Base-by-base conservation (phyloP, 768 basidiomycete genomes). In the Pilatotrama ljubarskyi region DNA sequence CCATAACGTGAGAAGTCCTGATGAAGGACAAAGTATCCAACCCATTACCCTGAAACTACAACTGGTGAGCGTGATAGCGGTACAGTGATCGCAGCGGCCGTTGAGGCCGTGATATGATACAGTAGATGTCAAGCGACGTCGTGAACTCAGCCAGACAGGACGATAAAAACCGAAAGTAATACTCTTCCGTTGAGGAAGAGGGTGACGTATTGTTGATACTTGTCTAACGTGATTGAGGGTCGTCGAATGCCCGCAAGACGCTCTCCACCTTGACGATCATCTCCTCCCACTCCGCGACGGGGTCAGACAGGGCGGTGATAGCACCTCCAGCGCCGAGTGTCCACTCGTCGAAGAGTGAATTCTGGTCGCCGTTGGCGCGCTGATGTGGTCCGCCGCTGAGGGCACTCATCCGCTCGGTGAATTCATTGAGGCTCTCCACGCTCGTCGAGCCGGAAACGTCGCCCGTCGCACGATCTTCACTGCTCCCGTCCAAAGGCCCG, bases 251-350 rank as follows among this genome's bases (percentile, higher is more conserved):
- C 43, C 82, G 78, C 50, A 92, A 75, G 46, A 90, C 89, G 65
- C 90, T 91, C 61, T 86, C 81, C 25, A 95, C 81, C 72, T 98
- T 98, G n/a, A 86, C 79, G 18, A 84, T 67, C 82, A 98, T 96
- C 71, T 98, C 95, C 7, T 96, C 94, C 95, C 95, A 97, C 72
- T 98, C 95, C 6, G 80, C 85, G 44, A 86, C 83, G 5, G 88
- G 80, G 60, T 95, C 85, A 5, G 94, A 95, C 38, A 98, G 79
- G 14, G 93, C 94, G 20, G 95, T 98, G 65, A 98, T 97, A 10
- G 95, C 95, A 36, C 95, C 95, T n/a, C 95, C 95, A 18, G 95
- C 93, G 18, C 95, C 95, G 32, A 96, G 78, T 1, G 78, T 75
- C 91, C 91, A 93, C 40, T 84, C 78, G 67, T 91, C 86, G 59